Evolutionary conservation across 2,329 filamentous ascomycete species (phyloP).

Genomic region (Aschersonia sp.): DNA sequence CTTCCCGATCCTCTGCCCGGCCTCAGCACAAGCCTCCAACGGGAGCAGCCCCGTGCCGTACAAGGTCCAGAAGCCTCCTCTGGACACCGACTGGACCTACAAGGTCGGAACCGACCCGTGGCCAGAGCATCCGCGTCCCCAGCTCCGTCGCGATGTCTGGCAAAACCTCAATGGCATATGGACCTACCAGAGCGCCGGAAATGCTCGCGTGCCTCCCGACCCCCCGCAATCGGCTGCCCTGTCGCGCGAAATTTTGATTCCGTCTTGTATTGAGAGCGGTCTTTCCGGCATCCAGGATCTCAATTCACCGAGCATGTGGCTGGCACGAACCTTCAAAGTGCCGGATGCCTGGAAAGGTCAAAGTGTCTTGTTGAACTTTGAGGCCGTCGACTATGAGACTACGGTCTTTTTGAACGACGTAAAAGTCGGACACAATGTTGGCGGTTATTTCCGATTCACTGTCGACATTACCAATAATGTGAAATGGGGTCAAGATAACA

Average conservation of each 20-base stretch:
- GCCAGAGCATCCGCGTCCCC: conserved; percentile 43
- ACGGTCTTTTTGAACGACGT: conserved; percentile 44
- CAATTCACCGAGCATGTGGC: conserved; percentile 30
- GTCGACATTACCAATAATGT: conserved; percentile 39
- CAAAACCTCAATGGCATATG: conserved; percentile 43
- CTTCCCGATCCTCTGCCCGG: neutral
- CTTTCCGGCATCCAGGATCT: conserved; percentile 32
- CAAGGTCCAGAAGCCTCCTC: conserved; percentile 21
- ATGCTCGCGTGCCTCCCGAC: conserved; percentile 5
- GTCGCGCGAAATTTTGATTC: conserved; percentile 24
- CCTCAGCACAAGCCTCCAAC: neutral
- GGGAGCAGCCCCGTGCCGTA: conserved; percentile 13
- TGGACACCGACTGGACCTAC: conserved; percentile 37
- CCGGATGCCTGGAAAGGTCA: conserved; percentile 29
- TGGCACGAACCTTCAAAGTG: conserved; percentile 34
- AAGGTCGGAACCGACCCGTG: conserved; percentile 37
- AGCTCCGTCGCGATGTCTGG: conserved; percentile 37
- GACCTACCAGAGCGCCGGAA: conserved; percentile 28
- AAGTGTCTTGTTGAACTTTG: conserved; percentile 37
- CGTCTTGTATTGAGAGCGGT: conserved; percentile 28
- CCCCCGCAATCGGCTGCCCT: conserved; percentile 12
- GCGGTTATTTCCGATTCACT: conserved; percentile 48
- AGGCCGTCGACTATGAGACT: conserved; percentile 42
- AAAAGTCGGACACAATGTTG: conserved; percentile 35
- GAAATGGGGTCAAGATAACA: conserved; percentile 29